Conservation (phyloP, 2,329 filamentous ascomycete genomes). For the Colletotrichum sp. region DNA sequence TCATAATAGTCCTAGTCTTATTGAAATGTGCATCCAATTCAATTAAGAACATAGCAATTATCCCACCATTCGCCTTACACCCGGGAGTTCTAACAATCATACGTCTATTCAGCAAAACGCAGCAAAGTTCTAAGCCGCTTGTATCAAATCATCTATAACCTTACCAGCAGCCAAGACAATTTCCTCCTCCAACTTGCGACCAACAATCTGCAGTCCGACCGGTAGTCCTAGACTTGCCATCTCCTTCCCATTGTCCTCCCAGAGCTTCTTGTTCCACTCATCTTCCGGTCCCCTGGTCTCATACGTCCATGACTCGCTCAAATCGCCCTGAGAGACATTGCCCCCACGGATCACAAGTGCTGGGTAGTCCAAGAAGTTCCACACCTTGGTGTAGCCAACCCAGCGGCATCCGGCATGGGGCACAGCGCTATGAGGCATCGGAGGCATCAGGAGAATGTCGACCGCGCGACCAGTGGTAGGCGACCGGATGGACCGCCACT, state of each 20-base stretch:
- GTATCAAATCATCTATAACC: neutral
- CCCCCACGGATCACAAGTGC: slow-evolving; percentile 33
- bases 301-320: slow-evolving; percentile 34
- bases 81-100: rapidly evolving
- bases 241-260: neutral
- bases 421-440: slow-evolving; percentile 65
- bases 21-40: too few relatives aligned
- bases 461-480: slow-evolving; percentile 47
- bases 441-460: slow-evolving; percentile 63
- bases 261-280: slow-evolving; percentile 3
- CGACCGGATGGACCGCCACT: slow-evolving; percentile 57
- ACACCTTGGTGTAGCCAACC: slow-evolving; percentile 51
- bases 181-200: slow-evolving; percentile 9
- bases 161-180: slow-evolving; percentile 1
- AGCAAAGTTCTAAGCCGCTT: neutral
- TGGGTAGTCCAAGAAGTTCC: slow-evolving; percentile 42
- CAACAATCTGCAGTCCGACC: slow-evolving; percentile 2
- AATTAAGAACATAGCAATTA: rapidly evolving
- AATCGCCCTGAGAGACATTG: slow-evolving; percentile 43
- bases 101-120: rapidly evolving
- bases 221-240: neutral
- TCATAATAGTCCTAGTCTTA: too few relatives aligned
- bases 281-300: neutral
- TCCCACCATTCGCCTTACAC: rapidly evolving
- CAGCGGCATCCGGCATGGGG: slow-evolving; percentile 45